Base-by-base conservation (phyloP, 441 rosid species). In the Euphorbia celastroides region DNA sequence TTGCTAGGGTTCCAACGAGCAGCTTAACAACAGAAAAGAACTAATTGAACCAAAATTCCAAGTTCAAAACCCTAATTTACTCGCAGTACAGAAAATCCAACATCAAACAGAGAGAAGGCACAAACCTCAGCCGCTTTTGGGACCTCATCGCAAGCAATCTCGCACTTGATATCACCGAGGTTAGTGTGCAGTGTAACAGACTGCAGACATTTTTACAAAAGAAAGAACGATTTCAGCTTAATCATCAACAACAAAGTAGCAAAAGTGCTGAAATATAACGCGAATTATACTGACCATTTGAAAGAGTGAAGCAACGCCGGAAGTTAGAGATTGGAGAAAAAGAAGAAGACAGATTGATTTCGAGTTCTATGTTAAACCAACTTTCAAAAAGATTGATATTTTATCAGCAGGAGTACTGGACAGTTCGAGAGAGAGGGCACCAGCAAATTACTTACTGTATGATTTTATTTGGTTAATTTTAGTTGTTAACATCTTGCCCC, bases 141-240 rank as follows among this genome's bases (percentile, higher is more conserved):
- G 41, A 89, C 99, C 79, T 91, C 97, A 75, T 93, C 97, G 65
- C 97, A 93, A 74, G 83, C 85, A 80, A 93, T 81, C 83, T 93
- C 99, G 79, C 99, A 93, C 83, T 93, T 93, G 74, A 93, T 85
- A 72, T 93, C 99, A 17, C 97, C 99, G 23, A 93, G 96, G 78
- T 91, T 93, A 28, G 97, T 93, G 82, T 91, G 97, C 70, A 93
- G 74, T 19, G 99, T 93, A 56, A 91, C 99, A 9, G 97, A 86
- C 99, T 93, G 84, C 58, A 44, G 2, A 38, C 50, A 23, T 38
- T 28, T 16, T 22, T 30, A 30, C 74, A 65, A 64, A 36, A 26
- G 32, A 41, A 64, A 67, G 10, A n/a, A 12, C 17, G n/a, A 31
- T 31, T 55, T 3, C 19, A 1, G 19, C 9, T 55, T 4, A 30